Evolutionary conservation across 164 flowering plant species (phyloP).

Genomic region (Aristolochia californica): DNA sequence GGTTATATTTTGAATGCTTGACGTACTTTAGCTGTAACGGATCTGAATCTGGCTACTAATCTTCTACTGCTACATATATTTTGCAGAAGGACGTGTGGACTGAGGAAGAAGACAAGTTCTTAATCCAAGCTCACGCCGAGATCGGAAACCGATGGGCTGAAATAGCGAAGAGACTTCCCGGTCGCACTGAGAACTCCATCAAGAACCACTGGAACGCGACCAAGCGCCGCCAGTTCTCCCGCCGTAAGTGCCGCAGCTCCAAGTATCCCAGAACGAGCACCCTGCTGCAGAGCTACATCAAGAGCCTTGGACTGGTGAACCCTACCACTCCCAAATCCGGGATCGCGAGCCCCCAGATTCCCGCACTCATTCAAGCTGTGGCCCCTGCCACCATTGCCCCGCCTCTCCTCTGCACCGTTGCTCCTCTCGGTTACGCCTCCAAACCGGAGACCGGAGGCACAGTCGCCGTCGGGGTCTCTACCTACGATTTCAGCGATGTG

Average conservation of each 20-base stretch:
- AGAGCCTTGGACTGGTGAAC: conserved; percentile 29
- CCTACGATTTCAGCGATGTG: conserved; percentile 27
- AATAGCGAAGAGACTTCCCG: conserved; percentile 66
- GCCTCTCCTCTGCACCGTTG: not conserved
- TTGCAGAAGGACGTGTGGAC: conserved; percentile 73
- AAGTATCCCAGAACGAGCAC: conserved; percentile 39
- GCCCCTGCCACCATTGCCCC: not conserved
- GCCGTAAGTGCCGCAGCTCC: conserved; percentile 38
- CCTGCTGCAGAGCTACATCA: conserved; percentile 63
- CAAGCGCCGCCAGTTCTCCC: conserved; percentile 56
- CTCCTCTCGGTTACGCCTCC: no score
- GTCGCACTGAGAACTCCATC: conserved; percentile 81
- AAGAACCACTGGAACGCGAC: conserved; percentile 95
- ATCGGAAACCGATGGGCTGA: conserved; percentile 93
- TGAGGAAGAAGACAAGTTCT: conserved; percentile 58
- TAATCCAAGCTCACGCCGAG: conserved; percentile 50
- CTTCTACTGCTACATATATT: no score
- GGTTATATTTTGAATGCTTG: no score
- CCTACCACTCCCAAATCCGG: not conserved
- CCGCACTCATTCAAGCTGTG: not conserved
- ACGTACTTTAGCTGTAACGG: no score
- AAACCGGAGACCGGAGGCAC: not conserved
- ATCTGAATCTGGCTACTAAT: no score
- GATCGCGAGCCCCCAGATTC: not conserved
- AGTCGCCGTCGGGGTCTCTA: not conserved